Conservation (phyloP, 139 green algal species). For the Coelastrella sp. region DNA sequence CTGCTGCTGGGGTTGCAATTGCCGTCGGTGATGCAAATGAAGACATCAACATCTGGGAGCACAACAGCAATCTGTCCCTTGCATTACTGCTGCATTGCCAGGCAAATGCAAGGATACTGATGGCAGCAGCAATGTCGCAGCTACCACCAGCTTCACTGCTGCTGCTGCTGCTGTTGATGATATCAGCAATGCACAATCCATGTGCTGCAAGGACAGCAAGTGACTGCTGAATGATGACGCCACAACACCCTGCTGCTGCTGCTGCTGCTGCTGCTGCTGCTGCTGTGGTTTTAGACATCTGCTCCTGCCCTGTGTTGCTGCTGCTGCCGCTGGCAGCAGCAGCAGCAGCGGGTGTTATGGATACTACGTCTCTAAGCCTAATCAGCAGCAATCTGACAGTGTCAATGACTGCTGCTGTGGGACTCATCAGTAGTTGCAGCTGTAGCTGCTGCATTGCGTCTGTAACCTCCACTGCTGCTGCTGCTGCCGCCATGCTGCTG, state of each 20-base stretch:
- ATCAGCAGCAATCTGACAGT: neutral
- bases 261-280: slow-evolving; percentile 32
- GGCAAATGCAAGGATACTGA: no score
- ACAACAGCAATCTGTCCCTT: no score
- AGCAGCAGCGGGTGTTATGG: no score
- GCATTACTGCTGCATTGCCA: no score
- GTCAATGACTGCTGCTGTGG: neutral
- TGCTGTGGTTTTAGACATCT: neutral
- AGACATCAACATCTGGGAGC: no score
- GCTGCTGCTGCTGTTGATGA: slow-evolving; percentile 21
- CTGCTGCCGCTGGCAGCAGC: no score
- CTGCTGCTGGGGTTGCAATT: slow-evolving; percentile 20
- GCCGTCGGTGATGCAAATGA: neutral
- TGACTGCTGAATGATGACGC: neutral
- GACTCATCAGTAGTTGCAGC: slow-evolving; percentile 21
- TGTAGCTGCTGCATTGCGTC: slow-evolving; percentile 32
- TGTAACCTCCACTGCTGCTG: neutral
- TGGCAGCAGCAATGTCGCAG: neutral
- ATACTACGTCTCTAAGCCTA: no score
- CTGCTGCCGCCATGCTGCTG: neutral
- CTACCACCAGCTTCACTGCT: neutral
- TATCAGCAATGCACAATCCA: neutral
- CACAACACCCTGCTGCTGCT: slow-evolving; percentile 9
- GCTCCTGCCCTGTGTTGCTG: no score
- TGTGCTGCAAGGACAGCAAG: neutral